phyloP scores from a whole-genome alignment of 179 eudicot species.

The Drosera spatulata region DNA sequence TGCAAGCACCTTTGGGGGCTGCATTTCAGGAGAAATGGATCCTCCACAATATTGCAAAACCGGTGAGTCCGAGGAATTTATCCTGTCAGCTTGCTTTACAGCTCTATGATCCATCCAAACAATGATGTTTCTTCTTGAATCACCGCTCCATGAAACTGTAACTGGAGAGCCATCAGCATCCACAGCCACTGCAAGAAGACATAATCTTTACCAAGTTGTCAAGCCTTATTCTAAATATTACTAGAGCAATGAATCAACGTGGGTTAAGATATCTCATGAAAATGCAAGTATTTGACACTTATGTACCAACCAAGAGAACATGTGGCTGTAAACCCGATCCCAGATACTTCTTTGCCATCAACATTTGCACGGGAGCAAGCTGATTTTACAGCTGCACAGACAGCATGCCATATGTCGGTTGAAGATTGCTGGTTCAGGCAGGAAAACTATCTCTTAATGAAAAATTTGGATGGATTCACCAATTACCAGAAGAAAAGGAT shows the following conservation, averaged over 20 bases:
- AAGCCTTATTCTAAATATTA: neutral
- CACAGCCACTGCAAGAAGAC: slow-evolving; percentile 66
- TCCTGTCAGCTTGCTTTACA: slow-evolving; percentile 93
- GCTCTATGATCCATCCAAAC: slow-evolving; percentile 99
- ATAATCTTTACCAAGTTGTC: slow-evolving; percentile 1
- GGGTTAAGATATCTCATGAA: neutral
- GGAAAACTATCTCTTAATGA: neutral
- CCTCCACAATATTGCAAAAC: slow-evolving; percentile 96
- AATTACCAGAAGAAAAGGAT: neutral
- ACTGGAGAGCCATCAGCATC: slow-evolving; percentile 93
- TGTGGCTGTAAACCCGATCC: slow-evolving; percentile 96
- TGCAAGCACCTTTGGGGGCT: slow-evolving; percentile 83
- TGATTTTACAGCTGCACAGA: slow-evolving; percentile 85
- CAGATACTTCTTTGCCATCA: slow-evolving; percentile 60
- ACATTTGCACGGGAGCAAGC: slow-evolving; percentile 76
- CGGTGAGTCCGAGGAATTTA: slow-evolving; percentile 76
- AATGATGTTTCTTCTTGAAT: slow-evolving; percentile 87
- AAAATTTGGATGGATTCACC: neutral
- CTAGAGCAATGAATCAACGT: neutral
- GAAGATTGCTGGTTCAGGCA: slow-evolving; percentile 81
- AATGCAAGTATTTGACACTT: neutral
- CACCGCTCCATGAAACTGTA: slow-evolving; percentile 96
- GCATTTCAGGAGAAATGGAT: slow-evolving; percentile 95
- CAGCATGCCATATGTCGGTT: slow-evolving; percentile 96
- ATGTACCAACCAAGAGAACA: slow-evolving; percentile 87